Base-by-base conservation (phyloP, 1,139 yeast species). In the Yamadazyma sp. region DNA sequence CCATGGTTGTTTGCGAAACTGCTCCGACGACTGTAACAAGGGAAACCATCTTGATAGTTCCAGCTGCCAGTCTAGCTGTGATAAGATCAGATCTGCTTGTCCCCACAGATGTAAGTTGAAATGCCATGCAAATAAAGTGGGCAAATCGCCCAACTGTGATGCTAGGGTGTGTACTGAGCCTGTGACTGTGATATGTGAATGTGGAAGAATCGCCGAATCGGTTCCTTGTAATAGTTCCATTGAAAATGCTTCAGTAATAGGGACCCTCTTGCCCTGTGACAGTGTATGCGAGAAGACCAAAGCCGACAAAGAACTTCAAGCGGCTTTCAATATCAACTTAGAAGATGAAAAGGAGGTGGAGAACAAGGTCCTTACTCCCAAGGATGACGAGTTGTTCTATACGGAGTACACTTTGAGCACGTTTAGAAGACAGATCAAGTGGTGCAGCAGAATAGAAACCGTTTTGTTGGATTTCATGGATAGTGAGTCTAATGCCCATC, bases 401-500 rank as follows among this genome's bases (percentile, higher is more conserved):
- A 53, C 75, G 1, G 74, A 73, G 9, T 57, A 59, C 28, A 67
- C 75, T 0, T 45, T 81, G 37, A 48, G 59, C 1, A 64, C 75
- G 1, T 82, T 63, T 53, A 53, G 61, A 11, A 69, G 67, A 43
- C 92, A 86, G 55, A 61, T 56, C 8, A 64, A 61, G 14, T 87
- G 95, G 94, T 82, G 92, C 58, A 50, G 59, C 4, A 71, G 75
- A 41, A 75, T 86, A 33, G 95, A 87, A 59, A 51, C 55, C 1
- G 62, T 70, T 20, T 58, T 87, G 33, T 61, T 71, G 15, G 61
- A 67, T 7, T 77, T 87, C 44, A 67, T 82, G 32, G 53, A 54
- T 7, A 63, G 66, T 20, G 59, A 60, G 3, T 47, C 43, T 25
- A 48, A 47, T 36, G 38, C 73, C 0, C 64, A 76, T 47, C 81